These are phyloP conservation scores for Pestalotiopsis sp. DNA, from an alignment of 2,329 filamentous ascomycete genomes.

Conservation along the genomic window DNA sequence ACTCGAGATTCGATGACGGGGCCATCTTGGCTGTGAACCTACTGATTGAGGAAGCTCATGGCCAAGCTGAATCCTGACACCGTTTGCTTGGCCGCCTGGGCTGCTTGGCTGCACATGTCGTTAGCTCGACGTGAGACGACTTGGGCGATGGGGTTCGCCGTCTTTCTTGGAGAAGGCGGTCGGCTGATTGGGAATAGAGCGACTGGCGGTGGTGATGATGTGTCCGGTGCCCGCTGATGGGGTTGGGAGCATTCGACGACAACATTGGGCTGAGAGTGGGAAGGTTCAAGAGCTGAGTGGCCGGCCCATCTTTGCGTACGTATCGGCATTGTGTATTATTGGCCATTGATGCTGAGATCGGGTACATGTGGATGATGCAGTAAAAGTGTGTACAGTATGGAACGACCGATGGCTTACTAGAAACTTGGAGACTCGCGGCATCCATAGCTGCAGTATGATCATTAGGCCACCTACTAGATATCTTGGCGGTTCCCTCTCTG, in stretches of 20 bases:
- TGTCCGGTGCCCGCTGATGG: neutral
- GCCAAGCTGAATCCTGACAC: neutral
- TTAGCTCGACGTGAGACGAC: conserved; percentile 1
- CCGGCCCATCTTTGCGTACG: neutral
- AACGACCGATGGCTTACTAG: too few relatives aligned
- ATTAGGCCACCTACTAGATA: too few relatives aligned
- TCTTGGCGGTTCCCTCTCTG: too few relatives aligned
- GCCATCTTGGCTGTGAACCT: neutral
- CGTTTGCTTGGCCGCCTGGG: neutral
- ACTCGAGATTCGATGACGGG: neutral
- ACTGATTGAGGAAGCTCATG: neutral
- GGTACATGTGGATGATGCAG: too few relatives aligned
- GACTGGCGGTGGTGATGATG: neutral
- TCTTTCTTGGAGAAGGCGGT: neutral
- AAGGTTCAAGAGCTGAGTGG: neutral
- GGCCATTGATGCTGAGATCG: too few relatives aligned
- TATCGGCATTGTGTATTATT: neutral
- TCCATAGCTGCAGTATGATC: too few relatives aligned
- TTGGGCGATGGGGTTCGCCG: neutral
- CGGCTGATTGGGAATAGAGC: neutral
- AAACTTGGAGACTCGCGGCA: too few relatives aligned
- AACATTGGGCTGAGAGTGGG: neutral
- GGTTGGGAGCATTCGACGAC: neutral
- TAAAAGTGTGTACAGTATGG: too few relatives aligned
- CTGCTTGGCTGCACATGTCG: neutral